These are phyloP conservation scores for Penicillium verhagenii DNA, from an alignment of 495 filamentous ascomycete species.

Conservation along the genomic window DNA sequence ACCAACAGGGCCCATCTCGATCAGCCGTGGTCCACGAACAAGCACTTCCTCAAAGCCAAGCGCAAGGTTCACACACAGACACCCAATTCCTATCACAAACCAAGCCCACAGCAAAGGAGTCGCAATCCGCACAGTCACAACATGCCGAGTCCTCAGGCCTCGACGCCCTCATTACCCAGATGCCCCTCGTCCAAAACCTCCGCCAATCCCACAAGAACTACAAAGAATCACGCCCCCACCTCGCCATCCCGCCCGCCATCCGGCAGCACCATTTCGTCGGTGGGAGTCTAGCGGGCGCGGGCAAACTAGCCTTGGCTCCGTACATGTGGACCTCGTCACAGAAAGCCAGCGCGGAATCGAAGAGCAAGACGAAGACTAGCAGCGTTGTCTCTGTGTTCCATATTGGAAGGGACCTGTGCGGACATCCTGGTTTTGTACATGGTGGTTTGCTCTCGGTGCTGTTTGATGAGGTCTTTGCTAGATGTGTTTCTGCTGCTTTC, in stretches of 20 bases:
- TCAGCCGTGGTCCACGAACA: conserved; percentile 30
- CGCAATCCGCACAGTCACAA: neutral
- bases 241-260: conserved; percentile 30
- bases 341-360: conserved; percentile 8
- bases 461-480: conserved; percentile 44
- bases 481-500: conserved; percentile 40
- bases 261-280: conserved; percentile 39
- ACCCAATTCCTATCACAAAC: conserved; percentile 6
- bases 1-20: conserved; percentile 27
- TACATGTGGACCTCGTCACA: conserved; percentile 56
- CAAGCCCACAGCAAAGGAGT: neutral
- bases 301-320: conserved; percentile 74
- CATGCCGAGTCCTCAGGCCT: conserved; percentile 24
- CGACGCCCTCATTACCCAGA: conserved; percentile 66
- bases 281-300: conserved; percentile 59
- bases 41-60: conserved; percentile 24
- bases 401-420: conserved; percentile 35
- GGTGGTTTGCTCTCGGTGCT: conserved; percentile 40
- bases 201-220: conserved; percentile 57
- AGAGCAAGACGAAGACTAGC: conserved; percentile 20
- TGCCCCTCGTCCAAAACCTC: conserved; percentile 67
- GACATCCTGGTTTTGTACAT: conserved; percentile 42
- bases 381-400: conserved; percentile 38
- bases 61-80: conserved; percentile 5
- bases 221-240: conserved; percentile 69